Base-by-base conservation (phyloP, 2,329 filamentous ascomycete genomes). In the Nemania serpens region DNA sequence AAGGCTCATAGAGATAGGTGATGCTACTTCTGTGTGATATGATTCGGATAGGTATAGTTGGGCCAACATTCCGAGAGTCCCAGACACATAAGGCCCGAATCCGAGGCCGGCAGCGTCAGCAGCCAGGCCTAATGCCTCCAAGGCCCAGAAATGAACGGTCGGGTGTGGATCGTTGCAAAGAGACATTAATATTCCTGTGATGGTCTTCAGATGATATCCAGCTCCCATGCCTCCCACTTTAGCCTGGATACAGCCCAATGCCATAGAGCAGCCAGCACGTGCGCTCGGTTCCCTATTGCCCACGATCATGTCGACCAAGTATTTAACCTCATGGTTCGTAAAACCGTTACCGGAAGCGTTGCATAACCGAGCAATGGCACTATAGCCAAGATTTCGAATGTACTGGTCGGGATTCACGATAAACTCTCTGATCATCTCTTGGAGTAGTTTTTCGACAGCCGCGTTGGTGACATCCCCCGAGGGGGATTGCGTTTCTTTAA, bases 141-240 rank as follows among this genome's bases (percentile, higher is more conserved):
- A 80, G 2, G 96, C 94, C 93, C 93, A 98, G 73, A 94, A 97
- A 75, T 99, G 95, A 9, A 99, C 95, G 0, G 91, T 88, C 0
- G 95, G 93, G 73, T 99, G 95, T 18, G 94, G 91, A 71, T 99
- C 95, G 68, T 93, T 97, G 74, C 93, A 94, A 10, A 99, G 83
- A 7, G 95, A 98, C 90, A 98, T 96, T n/a, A 99, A 80, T 41
- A 99, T 96, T 17, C 94, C 91, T n/a, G 97, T 84, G 51, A 99
- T 97, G 1, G 93, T 97, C 79, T 98, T 98, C 52, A 99, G 82
- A 74, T 99, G 95, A 69, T 95, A 93, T 3, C 93, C 93, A 56
- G 95, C 95, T 55, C 95, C 95, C 93, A 99, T 98, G 58, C 95
- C 94, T 59, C 95, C 96, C 36, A 99, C 91, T 74, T 97, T 93